Base-by-base conservation (phyloP, 768 basidiomycete species). In the Collybiopsis confluens region DNA sequence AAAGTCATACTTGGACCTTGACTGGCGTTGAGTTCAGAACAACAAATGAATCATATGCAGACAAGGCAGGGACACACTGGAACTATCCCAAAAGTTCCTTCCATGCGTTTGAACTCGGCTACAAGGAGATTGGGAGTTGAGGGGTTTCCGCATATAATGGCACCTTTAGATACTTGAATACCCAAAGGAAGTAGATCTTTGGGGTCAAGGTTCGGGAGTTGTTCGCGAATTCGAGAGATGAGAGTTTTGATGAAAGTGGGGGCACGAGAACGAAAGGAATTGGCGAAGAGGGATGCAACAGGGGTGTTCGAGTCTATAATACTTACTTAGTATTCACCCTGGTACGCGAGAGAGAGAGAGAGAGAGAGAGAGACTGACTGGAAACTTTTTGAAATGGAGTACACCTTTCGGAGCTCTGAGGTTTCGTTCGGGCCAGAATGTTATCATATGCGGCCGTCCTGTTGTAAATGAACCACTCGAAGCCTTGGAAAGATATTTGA, bases 391-490 rank as follows among this genome's bases (percentile, higher is more conserved):
- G 68, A 48, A 70, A 69, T 40, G 70, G 63, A 52, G 68, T 70
- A 44, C 66, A 72, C 47, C 70, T 65, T 46, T 65, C 74, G 40
- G 70, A 73, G 45, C 66, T 66, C 64, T 73, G 72, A 20, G 66
- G 70, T 55, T 81, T 79, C 78, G 94, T 83, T 62, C 88, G 82
- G 10, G 87, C 78, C 18, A 96, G 70, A 49, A 98, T 93, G 50
- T 82, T 78, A 63, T 98, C 93, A 68, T 88, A 98, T 3, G 92
- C 85, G 3, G 90, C 81, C 2, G 92, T 95, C 45, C 85, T 77
- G 69, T 98, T 98, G 69, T 91, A 97, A 38, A 98, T 61, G 66
- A 92, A 92, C 86, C 91, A 94, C 66, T 98, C 94, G 41, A 94
- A 75, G 16, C 96, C 96, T 60, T 95, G 83, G 2, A 90, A 61